phyloP scores from a whole-genome alignment of 257 asterid genomes.

The Apocynum venetum region DNA sequence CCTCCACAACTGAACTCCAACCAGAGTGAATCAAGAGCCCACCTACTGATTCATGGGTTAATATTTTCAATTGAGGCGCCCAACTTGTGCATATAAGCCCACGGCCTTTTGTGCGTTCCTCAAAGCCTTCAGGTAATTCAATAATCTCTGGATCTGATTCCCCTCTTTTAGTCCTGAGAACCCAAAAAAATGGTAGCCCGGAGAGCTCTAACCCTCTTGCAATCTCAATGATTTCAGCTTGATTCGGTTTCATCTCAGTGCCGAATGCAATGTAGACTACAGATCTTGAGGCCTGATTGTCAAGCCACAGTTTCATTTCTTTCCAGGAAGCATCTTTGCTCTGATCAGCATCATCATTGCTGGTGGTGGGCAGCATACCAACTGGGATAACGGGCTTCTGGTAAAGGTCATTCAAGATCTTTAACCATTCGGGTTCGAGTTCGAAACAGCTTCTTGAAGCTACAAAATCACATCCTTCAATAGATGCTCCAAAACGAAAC shows the following conservation, averaged over 20 bases:
- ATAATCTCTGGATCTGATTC: constrained; percentile 13
- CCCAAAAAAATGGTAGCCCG: constrained; percentile 28
- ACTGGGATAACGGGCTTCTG: constrained; percentile 26
- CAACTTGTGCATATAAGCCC: constrained; percentile 28
- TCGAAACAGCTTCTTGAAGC: constrained; percentile 21
- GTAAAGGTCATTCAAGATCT: constrained; percentile 14
- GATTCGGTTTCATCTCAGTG: constrained; percentile 33
- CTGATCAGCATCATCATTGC: background rate
- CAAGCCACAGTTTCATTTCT: constrained; percentile 23
- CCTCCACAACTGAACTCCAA: constrained; percentile 35
- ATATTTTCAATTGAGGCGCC: constrained; percentile 33
- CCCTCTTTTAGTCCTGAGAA: constrained; percentile 19
- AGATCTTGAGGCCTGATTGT: constrained; percentile 21
- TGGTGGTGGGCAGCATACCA: constrained; percentile 24
- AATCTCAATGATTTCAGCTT: constrained; percentile 22
- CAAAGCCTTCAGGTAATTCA: constrained; percentile 25
- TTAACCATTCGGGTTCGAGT: constrained; percentile 31
- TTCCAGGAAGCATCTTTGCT: constrained; percentile 17
- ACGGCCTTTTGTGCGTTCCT: constrained; percentile 19
- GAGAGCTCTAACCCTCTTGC: constrained; percentile 32
- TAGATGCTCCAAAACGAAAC: background rate
- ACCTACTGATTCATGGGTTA: constrained; percentile 28
- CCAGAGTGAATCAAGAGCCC: constrained; percentile 32
- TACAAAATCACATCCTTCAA: constrained; percentile 7
- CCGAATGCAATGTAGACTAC: constrained; percentile 35